Conservation (phyloP, 2,329 filamentous ascomycete species). For the Hyphodiscus sp. region DNA sequence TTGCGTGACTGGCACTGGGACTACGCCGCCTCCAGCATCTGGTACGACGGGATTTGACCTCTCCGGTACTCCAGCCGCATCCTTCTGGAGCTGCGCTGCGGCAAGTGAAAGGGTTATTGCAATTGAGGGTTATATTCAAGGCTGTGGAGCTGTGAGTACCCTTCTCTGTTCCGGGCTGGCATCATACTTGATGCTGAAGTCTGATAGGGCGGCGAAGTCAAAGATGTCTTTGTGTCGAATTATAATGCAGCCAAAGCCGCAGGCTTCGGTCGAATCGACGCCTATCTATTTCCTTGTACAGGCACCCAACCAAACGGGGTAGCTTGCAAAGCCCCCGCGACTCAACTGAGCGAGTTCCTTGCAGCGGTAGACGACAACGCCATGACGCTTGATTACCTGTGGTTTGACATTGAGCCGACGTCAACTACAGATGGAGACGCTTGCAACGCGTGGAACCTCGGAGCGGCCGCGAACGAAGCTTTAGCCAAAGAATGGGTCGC, state of each 20-base stretch:
- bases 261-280: constrained; percentile 18
- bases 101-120: constrained; percentile 11
- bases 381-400: constrained; percentile 16
- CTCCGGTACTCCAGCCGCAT: constrained; percentile 4
- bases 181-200: neutral
- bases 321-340: constrained; percentile 17
- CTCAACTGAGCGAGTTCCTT: constrained; percentile 20
- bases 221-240: constrained; percentile 13
- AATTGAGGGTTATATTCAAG: constrained; percentile 17
- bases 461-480: constrained; percentile 14
- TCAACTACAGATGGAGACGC: neutral
- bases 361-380: constrained; percentile 13
- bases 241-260: constrained; percentile 19
- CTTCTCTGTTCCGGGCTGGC: neutral
- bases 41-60: constrained; percentile 13
- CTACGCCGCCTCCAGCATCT: neutral
- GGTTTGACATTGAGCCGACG: constrained; percentile 24
- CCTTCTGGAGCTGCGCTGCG: constrained; percentile 16
- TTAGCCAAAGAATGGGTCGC: constrained; percentile 22
- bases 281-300: constrained; percentile 24
- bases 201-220: constrained; percentile 17
- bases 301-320: constrained; percentile 20
- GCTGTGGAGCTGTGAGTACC: constrained; percentile 8
- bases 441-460: constrained; percentile 23
- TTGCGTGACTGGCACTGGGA: constrained; percentile 8